Evolutionary conservation across 257 asterid genomes (phyloP).

Genomic region (Euphrasia confusa): DNA sequence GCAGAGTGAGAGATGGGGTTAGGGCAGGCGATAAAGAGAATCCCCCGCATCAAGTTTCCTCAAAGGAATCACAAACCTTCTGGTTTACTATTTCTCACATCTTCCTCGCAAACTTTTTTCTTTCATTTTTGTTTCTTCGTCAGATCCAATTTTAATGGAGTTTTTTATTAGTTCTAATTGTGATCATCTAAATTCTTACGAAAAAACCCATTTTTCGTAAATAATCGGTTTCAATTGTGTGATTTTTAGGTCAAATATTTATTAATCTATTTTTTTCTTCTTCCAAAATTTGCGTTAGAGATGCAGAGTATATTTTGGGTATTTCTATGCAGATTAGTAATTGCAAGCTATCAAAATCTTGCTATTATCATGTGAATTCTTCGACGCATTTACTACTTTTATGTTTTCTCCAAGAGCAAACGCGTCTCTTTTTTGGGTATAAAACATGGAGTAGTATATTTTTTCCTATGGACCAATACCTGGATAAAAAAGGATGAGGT

Average conservation of each 20-base stretch:
- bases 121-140: neutral
- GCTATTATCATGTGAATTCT: neutral
- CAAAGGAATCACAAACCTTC: slow-evolving; percentile 58
- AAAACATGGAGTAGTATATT: too few relatives aligned
- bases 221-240: neutral
- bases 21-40: slow-evolving; percentile 69
- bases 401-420: neutral
- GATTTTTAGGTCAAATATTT: neutral
- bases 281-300: neutral
- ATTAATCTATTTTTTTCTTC: neutral
- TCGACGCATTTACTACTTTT: neutral
- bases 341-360: neutral
- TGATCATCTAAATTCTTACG: too few relatives aligned
- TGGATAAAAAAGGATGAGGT: neutral
- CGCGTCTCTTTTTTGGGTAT: slow-evolving; percentile 15
- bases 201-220: neutral
- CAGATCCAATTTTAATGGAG: neutral
- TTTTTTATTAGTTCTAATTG: neutral
- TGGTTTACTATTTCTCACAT: slow-evolving; percentile 23
- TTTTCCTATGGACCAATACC: neutral
- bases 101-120: neutral
- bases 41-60: slow-evolving; percentile 87
- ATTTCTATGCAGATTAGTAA: neutral
- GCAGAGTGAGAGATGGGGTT: slow-evolving; percentile 33
- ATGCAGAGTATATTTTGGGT: neutral